These are phyloP conservation scores for Fusarium tricinctum DNA, from an alignment of 2,329 filamentous ascomycete genomes.

Conservation along the genomic window DNA sequence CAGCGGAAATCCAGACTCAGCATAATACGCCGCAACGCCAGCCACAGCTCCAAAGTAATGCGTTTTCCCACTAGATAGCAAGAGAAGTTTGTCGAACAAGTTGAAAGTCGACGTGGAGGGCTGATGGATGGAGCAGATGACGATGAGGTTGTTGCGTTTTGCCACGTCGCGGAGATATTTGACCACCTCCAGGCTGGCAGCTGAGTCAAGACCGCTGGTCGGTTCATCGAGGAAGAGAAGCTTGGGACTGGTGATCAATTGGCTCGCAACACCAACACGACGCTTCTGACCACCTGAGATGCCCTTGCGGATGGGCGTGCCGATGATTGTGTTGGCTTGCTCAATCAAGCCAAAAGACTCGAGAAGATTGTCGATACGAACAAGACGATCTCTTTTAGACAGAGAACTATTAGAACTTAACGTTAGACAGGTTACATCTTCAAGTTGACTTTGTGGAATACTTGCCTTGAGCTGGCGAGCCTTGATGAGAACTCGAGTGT, in stretches of 20 bases:
- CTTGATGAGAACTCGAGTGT: constrained; percentile 83
- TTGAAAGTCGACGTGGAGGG: constrained; percentile 84
- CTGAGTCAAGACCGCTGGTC: constrained; percentile 86
- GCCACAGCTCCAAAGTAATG: constrained; percentile 79
- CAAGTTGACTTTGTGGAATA: too few species aligned
- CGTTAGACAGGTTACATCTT: not conserved
- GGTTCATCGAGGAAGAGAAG: constrained; percentile 88
- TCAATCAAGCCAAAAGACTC: constrained; percentile 78
- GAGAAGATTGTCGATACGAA: constrained; percentile 76
- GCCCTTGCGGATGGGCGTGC: constrained; percentile 85
- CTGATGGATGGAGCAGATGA: constrained; percentile 88
- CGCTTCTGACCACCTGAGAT: constrained; percentile 89
- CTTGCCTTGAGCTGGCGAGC: constrained; percentile 70
- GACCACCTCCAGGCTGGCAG: constrained; percentile 81
- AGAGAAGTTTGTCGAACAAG: constrained; percentile 82
- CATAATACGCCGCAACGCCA: constrained; percentile 74
- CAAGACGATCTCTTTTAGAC: constrained; percentile 67
- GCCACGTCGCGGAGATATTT: constrained; percentile 78
- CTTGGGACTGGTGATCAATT: constrained; percentile 84
- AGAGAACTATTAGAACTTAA: constrained; percentile 51
- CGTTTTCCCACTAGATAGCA: constrained; percentile 78
- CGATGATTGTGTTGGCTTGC: constrained; percentile 80
- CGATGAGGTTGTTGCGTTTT: constrained; percentile 76
- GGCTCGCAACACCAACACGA: constrained; percentile 82
- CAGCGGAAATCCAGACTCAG: constrained; percentile 70